These are phyloP conservation scores for Lachnellula suecica DNA, from an alignment of 2,329 filamentous ascomycete species.

Conservation along the genomic window DNA sequence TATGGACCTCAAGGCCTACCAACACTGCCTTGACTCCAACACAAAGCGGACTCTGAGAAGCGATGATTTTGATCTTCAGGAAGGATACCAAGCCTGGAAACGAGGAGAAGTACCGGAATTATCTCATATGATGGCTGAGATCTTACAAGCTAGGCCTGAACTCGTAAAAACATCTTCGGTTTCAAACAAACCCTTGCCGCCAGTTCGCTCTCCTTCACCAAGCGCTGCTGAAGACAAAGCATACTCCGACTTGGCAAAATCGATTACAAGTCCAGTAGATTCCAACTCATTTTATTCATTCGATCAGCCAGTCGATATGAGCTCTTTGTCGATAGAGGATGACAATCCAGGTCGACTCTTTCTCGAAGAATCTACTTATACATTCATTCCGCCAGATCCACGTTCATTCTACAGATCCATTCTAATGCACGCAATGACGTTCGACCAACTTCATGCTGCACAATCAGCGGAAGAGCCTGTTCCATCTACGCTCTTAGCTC, in stretches of 20 bases:
- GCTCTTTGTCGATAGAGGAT: constrained; percentile 28
- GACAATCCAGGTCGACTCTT: constrained; percentile 25
- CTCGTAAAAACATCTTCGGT: constrained; percentile 61
- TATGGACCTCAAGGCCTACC: constrained; percentile 89
- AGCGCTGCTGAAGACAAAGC: constrained; percentile 37
- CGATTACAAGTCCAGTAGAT: constrained; percentile 47
- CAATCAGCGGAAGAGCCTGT: constrained; percentile 47
- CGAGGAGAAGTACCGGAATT: constrained; percentile 84
- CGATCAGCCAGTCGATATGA: constrained; percentile 34
- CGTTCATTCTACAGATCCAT: constrained; percentile 82
- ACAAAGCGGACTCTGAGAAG: constrained; percentile 72
- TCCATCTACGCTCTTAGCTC: constrained; percentile 56
- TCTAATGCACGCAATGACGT: constrained; percentile 71
- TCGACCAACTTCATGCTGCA: constrained; percentile 56
- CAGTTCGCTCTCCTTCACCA: constrained; percentile 48
- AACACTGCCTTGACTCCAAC: constrained; percentile 80
- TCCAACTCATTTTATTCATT: constrained; percentile 39
- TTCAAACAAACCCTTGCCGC: constrained; percentile 57
- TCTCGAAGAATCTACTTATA: constrained; percentile 69
- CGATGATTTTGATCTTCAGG: constrained; percentile 87
- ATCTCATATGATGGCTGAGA: constrained; percentile 89
- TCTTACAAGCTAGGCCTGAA: constrained; percentile 82
- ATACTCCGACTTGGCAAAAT: constrained; percentile 52
- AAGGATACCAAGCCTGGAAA: constrained; percentile 87
- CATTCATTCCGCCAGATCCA: constrained; percentile 84